Evolutionary conservation across 352 stramenopile genomes (phyloP).

Genomic region (Phytophthora megakarya): DNA sequence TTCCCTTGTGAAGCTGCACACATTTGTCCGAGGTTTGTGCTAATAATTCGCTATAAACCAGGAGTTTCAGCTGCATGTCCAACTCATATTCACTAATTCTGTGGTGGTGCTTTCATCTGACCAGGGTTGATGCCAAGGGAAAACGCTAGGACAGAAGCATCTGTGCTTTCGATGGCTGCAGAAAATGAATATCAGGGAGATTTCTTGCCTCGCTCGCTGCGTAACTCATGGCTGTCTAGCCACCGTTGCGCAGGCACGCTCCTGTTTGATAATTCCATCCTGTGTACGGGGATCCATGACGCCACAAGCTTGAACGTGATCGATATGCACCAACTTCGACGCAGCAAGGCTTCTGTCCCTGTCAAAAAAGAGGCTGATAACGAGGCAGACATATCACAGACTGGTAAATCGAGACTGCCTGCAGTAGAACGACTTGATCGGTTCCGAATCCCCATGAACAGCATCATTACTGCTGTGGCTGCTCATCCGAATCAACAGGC

Average conservation of each 20-base stretch:
- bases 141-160: slow-evolving; percentile 28
- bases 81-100: neutral
- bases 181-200: slow-evolving; percentile 28
- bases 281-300: slow-evolving; percentile 56
- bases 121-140: slow-evolving; percentile 20
- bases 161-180: slow-evolving; percentile 33
- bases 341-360: neutral
- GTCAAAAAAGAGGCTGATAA: neutral
- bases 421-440: slow-evolving; percentile 46
- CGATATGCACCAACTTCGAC: slow-evolving; percentile 51
- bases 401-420: slow-evolving; percentile 1
- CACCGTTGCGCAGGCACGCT: slow-evolving; percentile 55
- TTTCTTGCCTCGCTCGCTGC: slow-evolving; percentile 27
- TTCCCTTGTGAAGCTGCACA: slow-evolving; percentile 58
- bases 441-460: slow-evolving; percentile 53
- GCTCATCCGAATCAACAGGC: slow-evolving; percentile 49
- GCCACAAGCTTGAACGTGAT: slow-evolving; percentile 51
- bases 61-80: neutral
- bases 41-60: neutral
- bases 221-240: slow-evolving; percentile 58
- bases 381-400: slow-evolving; percentile 1
- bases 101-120: neutral
- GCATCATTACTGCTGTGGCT: slow-evolving; percentile 51
- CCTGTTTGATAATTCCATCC: slow-evolving; percentile 55
- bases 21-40: slow-evolving; percentile 51